Base-by-base conservation (phyloP, 768 basidiomycete genomes). In the Coprinellus aureogranulatus region DNA sequence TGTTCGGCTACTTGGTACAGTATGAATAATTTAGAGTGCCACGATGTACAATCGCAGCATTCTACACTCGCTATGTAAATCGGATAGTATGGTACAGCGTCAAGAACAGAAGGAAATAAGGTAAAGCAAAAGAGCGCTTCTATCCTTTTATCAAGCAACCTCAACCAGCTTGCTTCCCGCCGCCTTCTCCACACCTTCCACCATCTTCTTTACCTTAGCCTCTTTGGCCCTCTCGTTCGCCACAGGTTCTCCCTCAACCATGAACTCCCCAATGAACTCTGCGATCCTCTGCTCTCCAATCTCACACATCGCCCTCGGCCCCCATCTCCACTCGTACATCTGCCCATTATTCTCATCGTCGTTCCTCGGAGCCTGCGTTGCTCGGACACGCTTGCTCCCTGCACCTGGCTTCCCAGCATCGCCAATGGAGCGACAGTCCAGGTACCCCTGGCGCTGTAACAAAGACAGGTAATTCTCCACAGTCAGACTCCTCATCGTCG, bases 261-360 rank as follows among this genome's bases (percentile, higher is more conserved):
- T 92, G 64, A 94, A 90, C 64, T 90, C 86, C 1, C 86, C 85
- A 1, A 96, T 78, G 64, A 96, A 96, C 54, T 72, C 74, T 1
- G 86, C 90, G 9, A 94, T 75, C 12, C 78, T 86, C 58, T 78
- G 72, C 70, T 98, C 95, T 1, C 91, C 88, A 3, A 97, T 83
- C 71, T 98, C 95, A 30, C 83, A 83, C 39, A 88, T 81, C 1
- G 93, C 86, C 27, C 91, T 80, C 26, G 80, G 75, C 2, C 94
- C 94, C 94, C 94, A 98, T 18, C 85, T 81, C 92, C 91, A 93
- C 65, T 93, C 90, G 59, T 77, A 82, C 16, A 74, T 70, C 14
- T 71, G 70, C 16, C 6, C 72, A 62, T 47, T 79, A 72, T 20
- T 72, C 34, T 34, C 34, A 14, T 14, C 72, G 14, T 59, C 57